Base-by-base conservation (phyloP, 768 basidiomycete genomes). In the Chlorophyllum brunneum region DNA sequence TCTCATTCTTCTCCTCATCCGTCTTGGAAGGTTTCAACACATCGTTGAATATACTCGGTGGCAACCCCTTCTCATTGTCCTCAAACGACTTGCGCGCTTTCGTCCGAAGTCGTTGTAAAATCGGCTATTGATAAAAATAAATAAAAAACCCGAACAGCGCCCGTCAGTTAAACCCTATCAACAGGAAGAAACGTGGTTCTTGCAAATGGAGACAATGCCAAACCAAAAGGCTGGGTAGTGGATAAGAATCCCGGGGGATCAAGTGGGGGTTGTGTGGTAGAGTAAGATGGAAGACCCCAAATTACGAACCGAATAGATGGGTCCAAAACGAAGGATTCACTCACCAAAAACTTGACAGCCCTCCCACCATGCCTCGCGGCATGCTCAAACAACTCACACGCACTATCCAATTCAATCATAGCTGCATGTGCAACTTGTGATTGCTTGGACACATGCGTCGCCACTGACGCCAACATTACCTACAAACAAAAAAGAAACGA, bases 391-490 rank as follows among this genome's bases (percentile, higher is more conserved):
- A 91, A 68, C 46, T 83, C 79, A 51, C 78, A 78, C 0, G 85
- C 86, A 31, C 69, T 67, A 34, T 79, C 77, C 4, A 91, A 67
- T 63, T 90, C 86, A 11, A 80, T 60, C 54, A 91, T 62, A 1
- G 90, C 88, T 10, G 85, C 85, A 11, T 80, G 73, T 0, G 87
- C 86, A 16, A 86, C 82, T 62, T 85, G 88, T 11, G 43, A 39
- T 1, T 81, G 85, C 33, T 73, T 73, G 11, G 81, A 75, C 29
- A 80, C 79, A 48, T 84, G 83, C 10, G 84, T 88, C 1, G 86
- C 85, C n/a, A 90, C 80, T 7, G 88, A 85, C 9, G 85, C 80
- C 34, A 90, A 63, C 80, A 91, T 85, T 23, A 89, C 81, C 88
- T 89, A 56, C 5, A 2, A 15, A 31, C 23, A 4, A 24, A 24